Evolutionary conservation across 139 green algal species (phyloP), one percentile per base, ranked within the genome.

Genomic region (Chlamydomonas sphaeroides): DNA sequence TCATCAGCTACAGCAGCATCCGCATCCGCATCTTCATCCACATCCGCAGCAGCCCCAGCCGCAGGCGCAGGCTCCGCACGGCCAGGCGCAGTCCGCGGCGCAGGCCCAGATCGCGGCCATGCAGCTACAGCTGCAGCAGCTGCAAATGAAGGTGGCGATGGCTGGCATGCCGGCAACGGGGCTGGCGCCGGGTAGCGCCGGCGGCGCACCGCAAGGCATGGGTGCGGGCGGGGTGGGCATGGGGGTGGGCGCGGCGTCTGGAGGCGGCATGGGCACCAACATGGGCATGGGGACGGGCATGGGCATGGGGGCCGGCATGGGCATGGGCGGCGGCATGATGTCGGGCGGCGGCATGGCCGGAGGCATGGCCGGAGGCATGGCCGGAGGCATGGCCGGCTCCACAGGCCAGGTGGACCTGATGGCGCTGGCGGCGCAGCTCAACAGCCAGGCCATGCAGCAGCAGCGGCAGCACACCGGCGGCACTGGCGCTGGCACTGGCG

Each of bases 361-460:
- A 6, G 39, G 26, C 42, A 26, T 30, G 14, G 53, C 21, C 21
- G 53, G 53, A 10, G 53, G 53, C 68, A 30, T n/a, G 14, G 39
- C 41, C 28, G 42, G 25, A 6, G 39, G 26, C 42, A 26, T 30
- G n/a, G 69, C 21, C 32, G 33, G 7, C 23, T n/a, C n/a, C n/a
- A n/a, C n/a, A n/a, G 53, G 36, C 15, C 68, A 75, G 68, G 36
- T 73, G 62, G 74, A 65, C 15, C 65, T 84, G 26, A n/a, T 84
- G 48, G 77, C 72, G 1, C 65, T 76, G 8, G 77, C 77, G 18
- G 76, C 75, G 26, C 77, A 84, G 35, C 77, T 84, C 11, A 84
- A 84, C 77, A 74, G 3, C 48, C 28, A 38, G 77, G 42, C 77
- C 15, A 41, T 75, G 65, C 77, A 84, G 65, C 77, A 84, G 45